These are phyloP conservation scores for Collybia nuda DNA, from an alignment of 768 basidiomycete genomes.

Conservation along the genomic window DNA sequence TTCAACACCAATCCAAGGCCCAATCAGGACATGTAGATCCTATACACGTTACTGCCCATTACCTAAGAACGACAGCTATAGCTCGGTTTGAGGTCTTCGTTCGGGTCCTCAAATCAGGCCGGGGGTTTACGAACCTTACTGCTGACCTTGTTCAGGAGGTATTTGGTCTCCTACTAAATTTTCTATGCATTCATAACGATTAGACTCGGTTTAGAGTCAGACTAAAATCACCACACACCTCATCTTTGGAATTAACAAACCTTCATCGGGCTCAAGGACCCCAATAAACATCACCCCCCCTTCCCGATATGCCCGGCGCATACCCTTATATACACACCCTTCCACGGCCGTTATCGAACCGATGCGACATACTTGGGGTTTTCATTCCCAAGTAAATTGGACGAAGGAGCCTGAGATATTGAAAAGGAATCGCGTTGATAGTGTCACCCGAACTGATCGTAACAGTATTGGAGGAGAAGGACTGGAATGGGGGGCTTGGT, in stretches of 20 bases:
- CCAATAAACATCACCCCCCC: constrained; percentile 42
- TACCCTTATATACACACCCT: constrained; percentile 57
- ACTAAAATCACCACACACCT: constrained; percentile 52
- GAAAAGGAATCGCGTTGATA: constrained; percentile 35
- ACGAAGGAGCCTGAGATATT: constrained; percentile 41
- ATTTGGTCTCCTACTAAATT: constrained; percentile 1
- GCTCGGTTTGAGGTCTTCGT: constrained; percentile 48
- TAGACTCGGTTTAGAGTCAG: constrained; percentile 31
- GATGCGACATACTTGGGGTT: constrained; percentile 30
- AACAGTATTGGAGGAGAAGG: constrained; percentile 52
- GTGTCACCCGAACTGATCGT: constrained; percentile 33
- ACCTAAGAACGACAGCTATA: constrained; percentile 41
- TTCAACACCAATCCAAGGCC: constrained; percentile 42
- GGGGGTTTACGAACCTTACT: constrained; percentile 53
- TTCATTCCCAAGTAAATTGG: constrained; percentile 29
- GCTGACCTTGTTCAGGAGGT: constrained; percentile 64
- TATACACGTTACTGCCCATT: constrained; percentile 62
- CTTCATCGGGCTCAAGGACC: constrained; percentile 21
- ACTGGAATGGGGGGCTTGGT: constrained; percentile 59
- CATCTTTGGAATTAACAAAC: constrained; percentile 51
- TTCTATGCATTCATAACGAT: background rate
- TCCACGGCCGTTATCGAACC: constrained; percentile 29
- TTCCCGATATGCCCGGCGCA: constrained; percentile 58
- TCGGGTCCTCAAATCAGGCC: constrained; percentile 46
- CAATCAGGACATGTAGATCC: constrained; percentile 50